Evolutionary conservation across 2,329 filamentous ascomycete species (phyloP).

Genomic region (Hortaea werneckii): DNA sequence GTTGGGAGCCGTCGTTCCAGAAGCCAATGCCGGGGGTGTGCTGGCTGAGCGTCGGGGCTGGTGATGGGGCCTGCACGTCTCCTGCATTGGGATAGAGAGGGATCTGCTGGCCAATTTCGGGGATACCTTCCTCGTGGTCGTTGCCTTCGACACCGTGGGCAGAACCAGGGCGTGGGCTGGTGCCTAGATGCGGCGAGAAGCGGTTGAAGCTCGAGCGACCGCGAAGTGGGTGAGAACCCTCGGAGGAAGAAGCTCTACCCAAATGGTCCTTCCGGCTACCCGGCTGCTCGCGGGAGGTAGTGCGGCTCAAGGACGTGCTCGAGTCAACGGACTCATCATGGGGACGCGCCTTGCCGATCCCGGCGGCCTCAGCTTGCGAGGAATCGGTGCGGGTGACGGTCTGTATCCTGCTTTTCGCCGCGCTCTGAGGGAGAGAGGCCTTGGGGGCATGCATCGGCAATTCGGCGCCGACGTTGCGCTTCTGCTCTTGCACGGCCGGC

Average conservation of each 20-base stretch:
- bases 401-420: constrained; percentile 73
- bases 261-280: constrained; percentile 9
- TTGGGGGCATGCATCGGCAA: constrained; percentile 82
- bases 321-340: constrained; percentile 33
- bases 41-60: constrained; percentile 45
- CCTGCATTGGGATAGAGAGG: constrained; percentile 89
- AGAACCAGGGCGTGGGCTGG: constrained; percentile 45
- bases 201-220: constrained; percentile 49
- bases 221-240: constrained; percentile 47
- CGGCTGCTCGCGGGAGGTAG: constrained; percentile 11
- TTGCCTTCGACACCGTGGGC: constrained; percentile 35
- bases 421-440: constrained; percentile 70
- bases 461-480: constrained; percentile 64
- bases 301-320: constrained; percentile 14
- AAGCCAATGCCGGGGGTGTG: constrained; percentile 40
- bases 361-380: constrained; percentile 72
- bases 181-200: constrained; percentile 33
- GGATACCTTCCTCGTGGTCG: constrained; percentile 63
- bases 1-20: constrained; percentile 44
- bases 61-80: constrained; percentile 91
- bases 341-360: constrained; percentile 56
- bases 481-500: constrained; percentile 25
- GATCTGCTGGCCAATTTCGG: constrained; percentile 83
- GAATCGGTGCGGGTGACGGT: constrained; percentile 85
- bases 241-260: constrained; percentile 25